A percentile compares a stretch with the other conserved stretches of the same genome.
These are phyloP conservation scores for Alternaria sp. DNA, from an alignment of 2,329 filamentous ascomycete species.

Conservation along the genomic window DNA sequence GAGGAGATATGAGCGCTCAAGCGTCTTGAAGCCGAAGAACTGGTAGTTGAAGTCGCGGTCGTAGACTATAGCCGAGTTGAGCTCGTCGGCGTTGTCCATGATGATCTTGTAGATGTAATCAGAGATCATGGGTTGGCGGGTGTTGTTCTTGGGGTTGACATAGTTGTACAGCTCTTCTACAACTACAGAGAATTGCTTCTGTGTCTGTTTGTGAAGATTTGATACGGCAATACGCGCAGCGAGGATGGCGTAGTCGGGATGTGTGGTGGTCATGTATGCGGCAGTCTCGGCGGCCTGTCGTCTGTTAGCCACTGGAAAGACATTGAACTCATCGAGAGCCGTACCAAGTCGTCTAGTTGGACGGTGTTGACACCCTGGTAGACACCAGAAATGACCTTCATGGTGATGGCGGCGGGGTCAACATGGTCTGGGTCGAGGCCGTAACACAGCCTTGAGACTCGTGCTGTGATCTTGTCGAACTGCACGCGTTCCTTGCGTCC, in stretches of 20 bases:
- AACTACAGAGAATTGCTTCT: slow-evolving; percentile 99
- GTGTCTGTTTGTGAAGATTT: slow-evolving; percentile 99
- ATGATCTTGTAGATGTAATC: slow-evolving; percentile 88
- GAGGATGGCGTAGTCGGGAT: slow-evolving; percentile 98
- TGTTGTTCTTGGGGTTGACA: slow-evolving; percentile 90
- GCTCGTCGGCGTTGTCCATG: slow-evolving; percentile 94
- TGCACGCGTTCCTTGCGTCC: slow-evolving; percentile 99
- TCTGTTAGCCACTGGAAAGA: slow-evolving; percentile 24
- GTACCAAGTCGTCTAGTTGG: slow-evolving; percentile 94
- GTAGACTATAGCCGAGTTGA: slow-evolving; percentile 98
- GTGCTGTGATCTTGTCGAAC: slow-evolving; percentile 99
- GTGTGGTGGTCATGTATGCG: slow-evolving; percentile 99
- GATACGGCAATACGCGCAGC: slow-evolving; percentile 98
- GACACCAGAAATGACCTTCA: slow-evolving; percentile 99
- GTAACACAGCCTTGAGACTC: slow-evolving; percentile 96
- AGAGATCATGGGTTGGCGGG: slow-evolving; percentile 91
- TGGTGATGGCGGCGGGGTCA: slow-evolving; percentile 96
- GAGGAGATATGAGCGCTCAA: slow-evolving; percentile 96
- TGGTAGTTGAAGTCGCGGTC: slow-evolving; percentile 99
- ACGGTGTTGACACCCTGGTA: slow-evolving; percentile 97
- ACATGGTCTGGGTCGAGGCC: slow-evolving; percentile 95
- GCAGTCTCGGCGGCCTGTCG: slow-evolving; percentile 92
- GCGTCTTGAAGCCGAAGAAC: slow-evolving; percentile 99
- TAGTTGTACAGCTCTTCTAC: slow-evolving; percentile 94
- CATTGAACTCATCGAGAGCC: slow-evolving; percentile 42